These are phyloP conservation scores for Sporothrix schenckii DNA, from an alignment of 2,329 filamentous ascomycete genomes.

Conservation along the genomic window DNA sequence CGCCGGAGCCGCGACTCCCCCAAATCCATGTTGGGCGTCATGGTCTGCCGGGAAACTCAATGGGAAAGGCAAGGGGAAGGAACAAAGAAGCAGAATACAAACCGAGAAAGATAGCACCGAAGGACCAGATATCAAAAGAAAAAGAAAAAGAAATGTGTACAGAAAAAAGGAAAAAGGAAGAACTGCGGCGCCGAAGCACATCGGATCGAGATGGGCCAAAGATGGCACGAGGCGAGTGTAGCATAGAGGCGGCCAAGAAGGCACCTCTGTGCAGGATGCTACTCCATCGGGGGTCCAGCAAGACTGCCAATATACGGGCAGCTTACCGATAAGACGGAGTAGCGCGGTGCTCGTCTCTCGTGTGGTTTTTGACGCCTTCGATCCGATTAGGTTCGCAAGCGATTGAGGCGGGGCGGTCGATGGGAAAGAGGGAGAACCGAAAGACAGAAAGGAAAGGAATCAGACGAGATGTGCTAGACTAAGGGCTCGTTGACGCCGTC, in stretches of 20 bases:
- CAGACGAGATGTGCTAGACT: not conserved
- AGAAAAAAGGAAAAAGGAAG: not conserved
- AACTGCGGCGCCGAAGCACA: slow-evolving; percentile 7
- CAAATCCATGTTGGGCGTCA: slow-evolving; percentile 8
- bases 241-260: slow-evolving; percentile 1
- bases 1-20: slow-evolving; percentile 19
- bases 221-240: not conserved
- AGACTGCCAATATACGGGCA: slow-evolving; percentile 1
- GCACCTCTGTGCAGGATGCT: not conserved
- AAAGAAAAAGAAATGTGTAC: not conserved
- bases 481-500: not conserved
- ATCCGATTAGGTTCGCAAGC: not conserved
- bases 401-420: no score
- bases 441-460: not conserved
- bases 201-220: not conserved
- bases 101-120: not conserved
- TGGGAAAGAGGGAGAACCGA: not conserved
- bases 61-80: no score
- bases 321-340: not conserved
- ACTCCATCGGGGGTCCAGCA: not conserved
- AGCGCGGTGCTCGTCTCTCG: not conserved
- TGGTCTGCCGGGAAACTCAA: not conserved
- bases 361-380: not conserved
- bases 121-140: not conserved
- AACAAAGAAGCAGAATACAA: not conserved